Evolutionary conservation across 2,329 filamentous ascomycete genomes (phyloP).

Genomic region (Exophiala bonariae): DNA sequence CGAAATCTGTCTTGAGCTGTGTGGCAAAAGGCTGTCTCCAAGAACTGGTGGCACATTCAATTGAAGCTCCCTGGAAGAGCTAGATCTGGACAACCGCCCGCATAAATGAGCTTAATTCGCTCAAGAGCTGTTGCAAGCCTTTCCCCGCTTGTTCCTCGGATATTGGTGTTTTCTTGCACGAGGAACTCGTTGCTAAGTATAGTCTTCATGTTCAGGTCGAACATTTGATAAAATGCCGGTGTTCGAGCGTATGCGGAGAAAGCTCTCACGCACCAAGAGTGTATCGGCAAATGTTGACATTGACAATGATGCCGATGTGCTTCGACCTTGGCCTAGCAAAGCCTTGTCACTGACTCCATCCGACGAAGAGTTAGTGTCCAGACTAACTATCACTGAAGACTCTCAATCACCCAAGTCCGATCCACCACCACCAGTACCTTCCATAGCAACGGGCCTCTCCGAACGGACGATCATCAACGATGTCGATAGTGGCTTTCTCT

Average conservation of each 20-base stretch:
- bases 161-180: neutral
- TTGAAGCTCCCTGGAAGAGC: no score
- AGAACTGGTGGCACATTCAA: no score
- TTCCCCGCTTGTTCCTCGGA: neutral
- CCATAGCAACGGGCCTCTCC: slow-evolving; percentile 22
- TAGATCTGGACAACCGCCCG: no score
- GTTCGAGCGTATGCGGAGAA: slow-evolving; percentile 18
- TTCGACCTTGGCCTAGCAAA: slow-evolving; percentile 16
- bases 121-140: neutral
- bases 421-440: slow-evolving; percentile 20
- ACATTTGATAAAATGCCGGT: slow-evolving; percentile 11
- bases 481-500: slow-evolving; percentile 25
- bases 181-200: neutral
- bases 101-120: neutral
- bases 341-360: slow-evolving; percentile 25
- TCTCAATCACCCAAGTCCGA: slow-evolving; percentile 24
- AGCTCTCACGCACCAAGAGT: slow-evolving; percentile 26
- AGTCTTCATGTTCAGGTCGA: no score
- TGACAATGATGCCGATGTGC: slow-evolving; percentile 5
- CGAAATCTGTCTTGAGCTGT: no score
- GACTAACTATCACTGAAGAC: slow-evolving; percentile 24
- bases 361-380: slow-evolving; percentile 27
- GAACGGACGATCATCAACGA: slow-evolving; percentile 29
- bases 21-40: no score
- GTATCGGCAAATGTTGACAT: slow-evolving; percentile 6